Evolutionary conservation across 2,329 filamentous ascomycete genomes (phyloP).

Genomic region (Cucurbitaria berberidis): DNA sequence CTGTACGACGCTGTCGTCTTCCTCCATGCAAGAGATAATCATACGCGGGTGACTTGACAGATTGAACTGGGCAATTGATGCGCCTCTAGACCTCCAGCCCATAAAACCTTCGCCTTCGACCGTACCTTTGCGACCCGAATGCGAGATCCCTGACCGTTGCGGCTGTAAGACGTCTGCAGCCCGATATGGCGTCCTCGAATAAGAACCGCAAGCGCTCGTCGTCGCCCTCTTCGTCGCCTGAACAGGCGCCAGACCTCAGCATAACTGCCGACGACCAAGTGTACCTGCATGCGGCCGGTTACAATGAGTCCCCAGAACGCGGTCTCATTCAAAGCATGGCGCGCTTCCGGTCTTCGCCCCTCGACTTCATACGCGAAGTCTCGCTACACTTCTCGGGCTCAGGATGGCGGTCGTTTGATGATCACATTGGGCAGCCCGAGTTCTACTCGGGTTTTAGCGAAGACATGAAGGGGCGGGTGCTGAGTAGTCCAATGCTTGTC

Average conservation of each 20-base stretch:
- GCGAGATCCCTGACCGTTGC: neutral
- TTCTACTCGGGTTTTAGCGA: constrained; percentile 94
- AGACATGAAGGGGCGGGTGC: constrained; percentile 79
- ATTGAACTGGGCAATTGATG: neutral
- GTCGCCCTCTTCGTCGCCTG: constrained; percentile 19
- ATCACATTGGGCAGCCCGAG: constrained; percentile 86
- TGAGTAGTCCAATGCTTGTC: constrained; percentile 77
- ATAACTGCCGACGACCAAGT: constrained; percentile 54
- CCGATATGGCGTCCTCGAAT: constrained; percentile 22
- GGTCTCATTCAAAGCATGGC: constrained; percentile 82
- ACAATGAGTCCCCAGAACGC: constrained; percentile 61
- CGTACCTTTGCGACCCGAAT: neutral
- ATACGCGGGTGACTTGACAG: neutral
- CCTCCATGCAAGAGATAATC: neutral
- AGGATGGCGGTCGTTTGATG: constrained; percentile 94
- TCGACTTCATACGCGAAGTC: constrained; percentile 89
- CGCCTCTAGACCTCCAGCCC: neutral
- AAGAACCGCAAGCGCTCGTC: constrained; percentile 16
- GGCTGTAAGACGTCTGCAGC: neutral
- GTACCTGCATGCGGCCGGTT: constrained; percentile 53
- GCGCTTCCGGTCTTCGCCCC: constrained; percentile 76
- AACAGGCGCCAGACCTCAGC: constrained; percentile 53
- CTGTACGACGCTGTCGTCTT: neutral
- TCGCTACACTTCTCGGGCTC: constrained; percentile 90
- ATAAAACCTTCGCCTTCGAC: constrained; percentile 6